Percentiles rank a stretch among this genome's conserved stretches.
Evolutionary conservation across 371 early-diverging fungal genomes (phyloP).

Genomic region (Mortierella polycephala): DNA sequence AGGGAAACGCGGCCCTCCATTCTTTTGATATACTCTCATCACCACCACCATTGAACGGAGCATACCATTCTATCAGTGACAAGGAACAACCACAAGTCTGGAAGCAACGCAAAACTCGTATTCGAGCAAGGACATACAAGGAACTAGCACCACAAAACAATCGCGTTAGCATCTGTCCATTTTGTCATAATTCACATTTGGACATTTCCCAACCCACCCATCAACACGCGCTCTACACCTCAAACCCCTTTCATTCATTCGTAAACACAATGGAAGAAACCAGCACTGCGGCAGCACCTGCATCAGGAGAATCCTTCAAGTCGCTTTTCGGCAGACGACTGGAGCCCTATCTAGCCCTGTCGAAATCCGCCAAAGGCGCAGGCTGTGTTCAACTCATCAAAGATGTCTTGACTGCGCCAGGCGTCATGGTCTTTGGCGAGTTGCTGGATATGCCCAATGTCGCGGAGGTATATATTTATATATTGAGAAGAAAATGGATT

Average conservation of each 20-base stretch:
- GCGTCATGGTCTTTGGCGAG: constrained; percentile 85
- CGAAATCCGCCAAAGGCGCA: constrained; percentile 82
- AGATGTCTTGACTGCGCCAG: constrained; percentile 79
- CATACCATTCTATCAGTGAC: no score
- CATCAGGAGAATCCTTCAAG: constrained; percentile 49
- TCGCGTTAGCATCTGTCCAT: no score
- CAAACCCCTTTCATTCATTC: background rate
- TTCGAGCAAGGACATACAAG: no score
- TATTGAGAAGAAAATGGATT: background rate
- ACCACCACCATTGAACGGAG: no score
- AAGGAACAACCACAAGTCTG: no score
- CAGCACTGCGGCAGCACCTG: constrained; percentile 7
- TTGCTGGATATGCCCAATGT: constrained; percentile 79
- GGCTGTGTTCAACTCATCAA: constrained; percentile 78
- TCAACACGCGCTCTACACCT: no score
- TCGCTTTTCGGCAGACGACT: constrained; percentile 57
- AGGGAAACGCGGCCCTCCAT: no score
- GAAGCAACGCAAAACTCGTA: no score
- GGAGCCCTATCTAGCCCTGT: constrained; percentile 79
- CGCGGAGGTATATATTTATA: constrained; percentile 67
- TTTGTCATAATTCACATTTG: no score
- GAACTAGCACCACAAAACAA: no score
- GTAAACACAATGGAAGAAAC: constrained; percentile 9
- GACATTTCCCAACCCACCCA: no score
- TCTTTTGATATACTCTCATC: no score